Evolutionary conservation across 371 early-diverging fungal species (phyloP).

Genomic region (Zychaea mexicana): DNA sequence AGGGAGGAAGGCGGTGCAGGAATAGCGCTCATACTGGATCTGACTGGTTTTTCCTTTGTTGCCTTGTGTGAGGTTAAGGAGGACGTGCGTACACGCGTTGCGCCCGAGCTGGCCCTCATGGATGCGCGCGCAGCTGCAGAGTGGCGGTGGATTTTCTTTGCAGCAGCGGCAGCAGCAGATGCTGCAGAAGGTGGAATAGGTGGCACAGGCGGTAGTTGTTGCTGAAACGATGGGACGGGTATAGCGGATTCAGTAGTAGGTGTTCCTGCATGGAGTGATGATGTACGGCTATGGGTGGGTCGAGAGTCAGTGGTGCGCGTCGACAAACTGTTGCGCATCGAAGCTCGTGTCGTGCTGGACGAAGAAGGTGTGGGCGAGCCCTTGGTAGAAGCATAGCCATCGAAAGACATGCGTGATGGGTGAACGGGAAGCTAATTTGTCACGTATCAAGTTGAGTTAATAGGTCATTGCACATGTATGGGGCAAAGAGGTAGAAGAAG

Average conservation of each 20-base stretch:
- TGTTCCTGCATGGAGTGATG: slow-evolving; percentile 7
- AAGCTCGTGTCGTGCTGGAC: slow-evolving; percentile 15
- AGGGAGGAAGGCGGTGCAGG: not conserved
- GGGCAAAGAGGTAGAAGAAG: not conserved
- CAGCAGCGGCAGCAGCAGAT: not conserved
- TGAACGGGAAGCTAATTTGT: slow-evolving; percentile 25
- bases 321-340: slow-evolving; percentile 17
- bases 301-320: slow-evolving; percentile 8
- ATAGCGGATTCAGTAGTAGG: slow-evolving; percentile 7
- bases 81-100: slow-evolving; percentile 26
- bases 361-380: slow-evolving; percentile 22
- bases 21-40: not conserved
- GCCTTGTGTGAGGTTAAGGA: slow-evolving; percentile 22
- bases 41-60: not conserved
- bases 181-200: slow-evolving; percentile 3
- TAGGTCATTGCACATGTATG: too few species aligned
- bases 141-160: slow-evolving; percentile 19
- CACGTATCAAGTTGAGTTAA: too few species aligned
- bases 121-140: slow-evolving; percentile 13
- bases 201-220: slow-evolving; percentile 7
- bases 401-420: slow-evolving; percentile 28
- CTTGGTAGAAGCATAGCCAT: slow-evolving; percentile 18
- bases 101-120: slow-evolving; percentile 16
- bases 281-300: slow-evolving; percentile 11
- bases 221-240: not conserved